phyloP scores from a whole-genome alignment of 1,284 basidiomycete genomes.

The Trametes hirsuta region DNA sequence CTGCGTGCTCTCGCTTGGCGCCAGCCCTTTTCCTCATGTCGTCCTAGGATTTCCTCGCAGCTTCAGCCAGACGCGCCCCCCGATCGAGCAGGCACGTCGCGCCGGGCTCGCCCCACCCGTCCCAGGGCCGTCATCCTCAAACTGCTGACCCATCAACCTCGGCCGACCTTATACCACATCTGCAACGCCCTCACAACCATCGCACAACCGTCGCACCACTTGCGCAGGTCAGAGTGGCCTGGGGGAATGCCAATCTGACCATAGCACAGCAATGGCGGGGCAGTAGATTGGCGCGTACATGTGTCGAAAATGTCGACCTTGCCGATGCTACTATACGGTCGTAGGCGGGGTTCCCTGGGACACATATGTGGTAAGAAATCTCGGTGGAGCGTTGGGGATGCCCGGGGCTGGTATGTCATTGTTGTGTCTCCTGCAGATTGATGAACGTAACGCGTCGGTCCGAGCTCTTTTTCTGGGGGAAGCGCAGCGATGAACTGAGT shows the following conservation, averaged over 20 bases:
- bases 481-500: too few relatives aligned
- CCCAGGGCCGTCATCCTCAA: not conserved
- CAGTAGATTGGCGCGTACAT: slow-evolving; percentile 2
- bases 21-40: slow-evolving; percentile 23
- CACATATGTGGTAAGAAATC: too few relatives aligned
- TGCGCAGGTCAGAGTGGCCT: not conserved
- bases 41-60: not conserved
- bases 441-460: too few relatives aligned
- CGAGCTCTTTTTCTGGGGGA: too few relatives aligned
- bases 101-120: not conserved
- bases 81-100: slow-evolving; percentile 5
- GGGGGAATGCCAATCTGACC: slow-evolving; percentile 3
- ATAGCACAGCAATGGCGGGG: not conserved
- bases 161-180: not conserved
- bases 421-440: too few relatives aligned
- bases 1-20: slow-evolving; percentile 21
- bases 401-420: too few relatives aligned
- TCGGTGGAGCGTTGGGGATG: too few relatives aligned
- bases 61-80: not conserved
- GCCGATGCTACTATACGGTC: not conserved
- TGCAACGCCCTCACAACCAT: not conserved
- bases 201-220: slow-evolving; percentile 1
- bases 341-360: too few relatives aligned
- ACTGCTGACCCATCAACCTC: not conserved
- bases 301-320: not conserved